phyloP scores from a whole-genome alignment of 805 yeast species.

The Dipodascopsis tothii region DNA sequence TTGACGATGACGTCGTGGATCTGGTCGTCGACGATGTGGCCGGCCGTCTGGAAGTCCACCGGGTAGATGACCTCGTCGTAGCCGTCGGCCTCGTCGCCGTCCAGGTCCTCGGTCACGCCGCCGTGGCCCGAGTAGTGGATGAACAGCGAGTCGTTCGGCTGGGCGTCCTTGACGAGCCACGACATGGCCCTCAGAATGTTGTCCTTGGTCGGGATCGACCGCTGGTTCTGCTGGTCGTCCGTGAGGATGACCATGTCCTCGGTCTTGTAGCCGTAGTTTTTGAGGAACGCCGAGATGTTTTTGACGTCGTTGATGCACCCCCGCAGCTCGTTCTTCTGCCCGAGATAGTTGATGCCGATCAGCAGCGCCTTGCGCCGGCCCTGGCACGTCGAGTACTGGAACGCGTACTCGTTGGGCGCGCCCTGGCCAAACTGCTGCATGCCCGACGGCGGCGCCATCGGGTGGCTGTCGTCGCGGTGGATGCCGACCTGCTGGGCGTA shows the following conservation, averaged over 20 bases:
- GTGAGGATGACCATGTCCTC: slow-evolving; percentile 32
- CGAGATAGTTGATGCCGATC: slow-evolving; percentile 72
- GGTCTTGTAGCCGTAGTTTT: slow-evolving; percentile 20
- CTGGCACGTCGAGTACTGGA: slow-evolving; percentile 60
- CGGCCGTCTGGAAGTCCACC: slow-evolving; percentile 58
- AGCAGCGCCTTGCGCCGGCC: slow-evolving; percentile 69
- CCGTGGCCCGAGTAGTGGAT: slow-evolving; percentile 88
- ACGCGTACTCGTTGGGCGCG: slow-evolving; percentile 32
- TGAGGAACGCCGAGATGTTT: slow-evolving; percentile 34
- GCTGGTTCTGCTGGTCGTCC: slow-evolving; percentile 36
- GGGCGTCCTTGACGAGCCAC: slow-evolving; percentile 70
- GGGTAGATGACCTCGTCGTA: slow-evolving; percentile 68
- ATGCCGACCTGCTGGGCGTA: too few relatives aligned
- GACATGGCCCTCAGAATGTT: slow-evolving; percentile 73
- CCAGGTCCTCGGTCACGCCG: slow-evolving; percentile 58
- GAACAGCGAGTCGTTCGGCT: slow-evolving; percentile 68
- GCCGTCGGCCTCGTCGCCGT: slow-evolving; percentile 72
- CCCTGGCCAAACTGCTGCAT: slow-evolving; percentile 32
- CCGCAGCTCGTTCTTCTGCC: slow-evolving; percentile 50
- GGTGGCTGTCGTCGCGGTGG: too few relatives aligned
- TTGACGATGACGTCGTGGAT: slow-evolving; percentile 65
- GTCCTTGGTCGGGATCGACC: slow-evolving; percentile 51
- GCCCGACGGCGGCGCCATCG: slow-evolving; percentile 24
- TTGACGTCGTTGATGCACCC: slow-evolving; percentile 79
- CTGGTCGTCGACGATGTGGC: slow-evolving; percentile 65